Evolutionary conservation across 495 filamentous ascomycete species (phyloP), one percentile per base, ranked within the genome.

Genomic region (Lophiotrema nucula): DNA sequence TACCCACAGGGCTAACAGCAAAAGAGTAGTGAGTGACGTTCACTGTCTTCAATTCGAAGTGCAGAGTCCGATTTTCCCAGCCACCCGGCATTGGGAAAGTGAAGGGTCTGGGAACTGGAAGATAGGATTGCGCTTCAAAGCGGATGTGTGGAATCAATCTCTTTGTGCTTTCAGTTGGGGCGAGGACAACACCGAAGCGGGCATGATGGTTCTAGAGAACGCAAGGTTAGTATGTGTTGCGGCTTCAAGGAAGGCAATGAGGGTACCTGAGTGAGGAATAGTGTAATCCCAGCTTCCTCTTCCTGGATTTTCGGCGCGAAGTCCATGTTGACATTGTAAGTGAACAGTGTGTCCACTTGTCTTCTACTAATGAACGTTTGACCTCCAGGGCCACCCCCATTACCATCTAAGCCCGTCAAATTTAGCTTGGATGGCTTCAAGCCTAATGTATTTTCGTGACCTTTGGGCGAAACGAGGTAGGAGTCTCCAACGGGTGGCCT

Each of bases 311-410:
- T 60, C 0, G 77, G 78, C 0, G 64, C 26, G 55, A 77, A 81
- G 16, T 70, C 66, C 5, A 81, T 33, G 55, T 72, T 60, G n/a
- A 76, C 71, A 39, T 60, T 69, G 58, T 68, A 81, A 8, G 70
- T 73, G 48, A 81, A 82, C 0, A 81, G 68, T 0, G 77, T 78
- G 53, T 80, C 71, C 35, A 75, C 73, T 56, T 82, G 78, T 5
- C 76, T 65, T 1, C 79, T 70, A 8, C 70, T 67, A 38, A 82
- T 66, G 51, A 81, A 77, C 6, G 72, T 73, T 43, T 79, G 77
- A 5, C 74, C 75, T 38, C 37, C 55, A 15, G 47, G 53, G 19
- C 52, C 54, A 6, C 49, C 55, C 21, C 56, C 28, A 41, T 65
- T 61, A 27, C 41, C 55, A 51, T 54, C 47, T 23, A 45, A 50